Percentiles rank a stretch among this genome's conserved stretches.
Evolutionary conservation across 2,329 filamentous ascomycete genomes (phyloP).

Genomic region (Trichoderma atrobrunneum): DNA sequence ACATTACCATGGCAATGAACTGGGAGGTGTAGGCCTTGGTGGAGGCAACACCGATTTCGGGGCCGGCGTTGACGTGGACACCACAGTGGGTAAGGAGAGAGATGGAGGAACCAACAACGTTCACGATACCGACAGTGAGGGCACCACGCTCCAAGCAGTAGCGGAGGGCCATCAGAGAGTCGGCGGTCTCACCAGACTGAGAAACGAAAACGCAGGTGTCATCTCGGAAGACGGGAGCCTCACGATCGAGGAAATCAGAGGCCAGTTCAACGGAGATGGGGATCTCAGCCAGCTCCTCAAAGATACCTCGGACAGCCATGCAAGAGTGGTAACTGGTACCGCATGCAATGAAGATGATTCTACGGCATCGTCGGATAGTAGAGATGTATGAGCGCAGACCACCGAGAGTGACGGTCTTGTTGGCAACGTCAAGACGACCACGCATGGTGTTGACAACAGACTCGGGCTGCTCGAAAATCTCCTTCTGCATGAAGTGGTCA

Average conservation of each 20-base stretch:
- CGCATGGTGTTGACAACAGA: slow-evolving; percentile 99
- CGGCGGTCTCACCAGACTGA: slow-evolving; percentile 96
- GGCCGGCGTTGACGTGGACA: slow-evolving; percentile 99
- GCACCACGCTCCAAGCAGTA: slow-evolving; percentile 98
- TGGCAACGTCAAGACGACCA: slow-evolving; percentile 89
- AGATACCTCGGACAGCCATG: slow-evolving; percentile 97
- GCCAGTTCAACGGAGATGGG: slow-evolving; percentile 95
- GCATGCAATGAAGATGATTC: slow-evolving; percentile 98
- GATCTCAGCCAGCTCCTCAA: slow-evolving; percentile 97
- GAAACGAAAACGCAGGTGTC: slow-evolving; percentile 99
- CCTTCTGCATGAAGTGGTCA: slow-evolving; percentile 99
- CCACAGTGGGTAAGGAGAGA: slow-evolving; percentile 98
- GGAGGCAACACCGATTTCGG: slow-evolving; percentile 97
- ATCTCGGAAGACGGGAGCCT: slow-evolving; percentile 97
- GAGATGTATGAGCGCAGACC: slow-evolving; percentile 94
- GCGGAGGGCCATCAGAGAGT: slow-evolving; percentile 92
- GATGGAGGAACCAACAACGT: slow-evolving; percentile 97
- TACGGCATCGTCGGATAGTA: slow-evolving; percentile 92
- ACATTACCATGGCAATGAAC: slow-evolving; percentile 99
- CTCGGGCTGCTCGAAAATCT: slow-evolving; percentile 99
- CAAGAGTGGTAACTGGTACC: slow-evolving; percentile 98
- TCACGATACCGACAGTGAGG: slow-evolving; percentile 96
- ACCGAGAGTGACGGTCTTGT: slow-evolving; percentile 94
- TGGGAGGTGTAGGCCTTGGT: slow-evolving; percentile 99
- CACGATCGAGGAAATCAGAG: slow-evolving; percentile 94